Base-by-base conservation (phyloP, 345 rosid species). In the Gossypium ekmanianum region DNA sequence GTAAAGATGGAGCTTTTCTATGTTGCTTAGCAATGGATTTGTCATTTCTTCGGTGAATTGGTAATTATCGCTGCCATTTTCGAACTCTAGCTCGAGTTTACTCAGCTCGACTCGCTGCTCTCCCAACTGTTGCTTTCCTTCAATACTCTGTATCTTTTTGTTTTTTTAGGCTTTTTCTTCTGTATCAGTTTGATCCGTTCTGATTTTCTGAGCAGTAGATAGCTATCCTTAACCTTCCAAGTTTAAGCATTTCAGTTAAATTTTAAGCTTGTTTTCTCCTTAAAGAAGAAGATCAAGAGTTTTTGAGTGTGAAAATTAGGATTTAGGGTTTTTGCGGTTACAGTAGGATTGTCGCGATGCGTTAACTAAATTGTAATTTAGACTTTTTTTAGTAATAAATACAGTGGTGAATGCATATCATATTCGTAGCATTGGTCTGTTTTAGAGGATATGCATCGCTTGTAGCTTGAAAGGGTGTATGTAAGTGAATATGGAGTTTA, bases 281-380 rank as follows among this genome's bases (percentile, higher is more conserved):
- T 5, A 22, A 27, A 68, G 34, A 8, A 26, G 17, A 24, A 48
- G 50, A 3, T 17, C 18, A n/a, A 16, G 11, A 22, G 11, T 14
- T 6, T 16, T 41, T 61, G 74, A 52, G 67, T 44, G 41, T 70
- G 44, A 68, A 34, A 75, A 9, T 65, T 72, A 59, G 85, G 87
- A 84, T 82, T 80, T 80, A 74, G 81, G 80, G 79, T 77, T 82
- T 80, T 79, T 34, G 78, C 7, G 27, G 57, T 43, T 26, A 75
- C 3, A 1, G 50, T 9, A 9, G 14, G 12, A 41, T 79, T 54
- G 14, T 9, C 7, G 43, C 22, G 71, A 20, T 57, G 41, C 18
- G 34, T 24, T 45, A 5, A 18, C 3, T 13, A 50, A 27, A 61
- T 12, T 14, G 18, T 24, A 26, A 56, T 24, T 22, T 11, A 13